phyloP scores from a whole-genome alignment of 1,284 basidiomycete genomes.

The Cryptococcus amylolentus region DNA sequence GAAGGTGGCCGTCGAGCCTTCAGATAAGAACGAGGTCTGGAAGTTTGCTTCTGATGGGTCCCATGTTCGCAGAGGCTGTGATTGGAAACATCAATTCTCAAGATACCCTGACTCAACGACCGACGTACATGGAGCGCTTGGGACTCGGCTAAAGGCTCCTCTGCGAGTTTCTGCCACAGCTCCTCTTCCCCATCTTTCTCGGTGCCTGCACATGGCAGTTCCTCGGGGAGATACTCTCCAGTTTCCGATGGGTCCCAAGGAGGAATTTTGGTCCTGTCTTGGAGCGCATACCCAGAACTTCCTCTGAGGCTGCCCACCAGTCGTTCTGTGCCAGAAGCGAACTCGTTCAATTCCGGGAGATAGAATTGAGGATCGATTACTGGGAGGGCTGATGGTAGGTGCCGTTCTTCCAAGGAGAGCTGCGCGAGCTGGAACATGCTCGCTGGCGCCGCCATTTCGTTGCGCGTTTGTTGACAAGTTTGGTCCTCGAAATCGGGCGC shows the following conservation, averaged over 20 bases:
- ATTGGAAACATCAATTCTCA: background rate
- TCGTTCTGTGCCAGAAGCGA: conserved; percentile 25
- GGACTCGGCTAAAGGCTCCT: conserved; percentile 17
- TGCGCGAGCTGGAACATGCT: conserved; percentile 10
- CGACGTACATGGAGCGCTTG: conserved; percentile 14
- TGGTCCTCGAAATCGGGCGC: too few species aligned
- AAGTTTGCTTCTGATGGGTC: conserved; percentile 5
- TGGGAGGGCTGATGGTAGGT: background rate
- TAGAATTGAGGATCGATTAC: conserved; percentile 15
- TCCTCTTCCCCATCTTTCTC: background rate
- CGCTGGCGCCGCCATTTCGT: background rate
- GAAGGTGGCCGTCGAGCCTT: conserved; percentile 21
- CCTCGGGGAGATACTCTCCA: background rate
- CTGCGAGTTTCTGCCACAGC: conserved; percentile 8
- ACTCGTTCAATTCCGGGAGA: conserved; percentile 29
- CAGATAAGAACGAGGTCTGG: conserved; percentile 23
- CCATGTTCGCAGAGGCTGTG: conserved; percentile 29
- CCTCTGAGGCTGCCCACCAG: conserved; percentile 19
- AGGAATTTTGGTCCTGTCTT: background rate
- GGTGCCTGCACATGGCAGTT: background rate
- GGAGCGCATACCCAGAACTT: conserved; percentile 4
- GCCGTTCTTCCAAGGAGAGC: background rate
- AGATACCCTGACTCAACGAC: background rate
- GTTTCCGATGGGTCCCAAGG: background rate
- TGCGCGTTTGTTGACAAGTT: too few species aligned